These are phyloP conservation scores for Tricholoma sp. DNA, from an alignment of 768 basidiomycete species.

Conservation along the genomic window DNA sequence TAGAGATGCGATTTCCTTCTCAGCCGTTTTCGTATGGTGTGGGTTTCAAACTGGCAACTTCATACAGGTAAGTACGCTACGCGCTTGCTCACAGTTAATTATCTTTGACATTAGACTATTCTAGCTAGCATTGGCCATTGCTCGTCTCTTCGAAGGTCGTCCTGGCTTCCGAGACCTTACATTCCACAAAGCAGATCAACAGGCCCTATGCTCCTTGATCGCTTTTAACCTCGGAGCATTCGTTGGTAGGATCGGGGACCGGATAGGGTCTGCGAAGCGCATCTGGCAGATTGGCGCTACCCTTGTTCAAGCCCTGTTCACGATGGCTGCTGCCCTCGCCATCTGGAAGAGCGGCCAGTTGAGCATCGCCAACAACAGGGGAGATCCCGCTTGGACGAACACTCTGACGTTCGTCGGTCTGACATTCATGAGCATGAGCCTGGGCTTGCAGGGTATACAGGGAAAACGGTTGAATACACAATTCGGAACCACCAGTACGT, in stretches of 20 bases:
- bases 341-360: constrained; percentile 66
- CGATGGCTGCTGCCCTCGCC: constrained; percentile 64
- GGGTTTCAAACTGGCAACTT: constrained; percentile 83
- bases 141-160: constrained; percentile 64
- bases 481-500: constrained; percentile 71
- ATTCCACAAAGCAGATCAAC: constrained; percentile 80
- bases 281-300: constrained; percentile 71
- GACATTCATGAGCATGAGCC: constrained; percentile 73
- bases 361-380: constrained; percentile 49
- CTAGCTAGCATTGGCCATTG: constrained; percentile 74
- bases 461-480: constrained; percentile 78
- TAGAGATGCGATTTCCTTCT: constrained; percentile 71
- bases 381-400: constrained; percentile 67
- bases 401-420: constrained; percentile 62
- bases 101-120: not conserved
- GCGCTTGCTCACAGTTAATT: not conserved
- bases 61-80: constrained; percentile 56
- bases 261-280: constrained; percentile 66
- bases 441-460: constrained; percentile 85
- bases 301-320: constrained; percentile 68
- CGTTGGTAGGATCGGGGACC: constrained; percentile 80
- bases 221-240: constrained; percentile 76
- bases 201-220: constrained; percentile 75
- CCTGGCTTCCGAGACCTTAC: constrained; percentile 41
- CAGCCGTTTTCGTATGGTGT: constrained; percentile 79